phyloP scores from a whole-genome alignment of 805 yeast genomes.

The Barnettozyma botsteinii region DNA sequence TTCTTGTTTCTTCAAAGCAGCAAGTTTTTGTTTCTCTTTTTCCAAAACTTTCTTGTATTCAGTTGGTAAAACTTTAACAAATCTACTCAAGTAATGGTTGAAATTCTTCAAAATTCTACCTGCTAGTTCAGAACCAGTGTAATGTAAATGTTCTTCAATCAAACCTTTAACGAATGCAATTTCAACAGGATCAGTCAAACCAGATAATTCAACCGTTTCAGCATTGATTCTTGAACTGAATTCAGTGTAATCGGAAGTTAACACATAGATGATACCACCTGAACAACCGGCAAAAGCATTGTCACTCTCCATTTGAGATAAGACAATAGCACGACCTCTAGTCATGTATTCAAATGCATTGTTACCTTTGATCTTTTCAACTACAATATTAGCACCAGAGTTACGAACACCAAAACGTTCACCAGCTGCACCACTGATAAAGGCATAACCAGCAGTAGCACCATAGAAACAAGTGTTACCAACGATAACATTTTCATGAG shows the following conservation, averaged over 20 bases:
- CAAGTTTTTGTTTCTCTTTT: slow-evolving; percentile 61
- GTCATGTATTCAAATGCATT: slow-evolving; percentile 99
- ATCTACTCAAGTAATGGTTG: slow-evolving; percentile 80
- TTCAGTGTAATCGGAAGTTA: slow-evolving; percentile 87
- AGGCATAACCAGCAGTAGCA: slow-evolving; percentile 93
- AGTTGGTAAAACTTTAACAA: slow-evolving; percentile 87
- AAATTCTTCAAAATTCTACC: slow-evolving; percentile 77
- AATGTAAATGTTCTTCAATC: slow-evolving; percentile 92
- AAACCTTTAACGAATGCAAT: slow-evolving; percentile 90
- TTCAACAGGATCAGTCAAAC: slow-evolving; percentile 80
- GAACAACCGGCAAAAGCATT: slow-evolving; percentile 94
- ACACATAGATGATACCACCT: slow-evolving; percentile 97
- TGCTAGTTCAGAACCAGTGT: slow-evolving; percentile 90
- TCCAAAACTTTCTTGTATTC: slow-evolving; percentile 90
- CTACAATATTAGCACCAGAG: slow-evolving; percentile 96
- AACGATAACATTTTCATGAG: slow-evolving; percentile 92
- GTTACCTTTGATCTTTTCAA: slow-evolving; percentile 91
- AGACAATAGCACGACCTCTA: slow-evolving; percentile 94
- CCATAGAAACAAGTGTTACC: slow-evolving; percentile 98
- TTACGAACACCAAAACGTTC: slow-evolving; percentile 98
- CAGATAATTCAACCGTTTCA: slow-evolving; percentile 75
- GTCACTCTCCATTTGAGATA: slow-evolving; percentile 87
- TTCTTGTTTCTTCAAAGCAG: slow-evolving; percentile 51
- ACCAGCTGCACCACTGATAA: slow-evolving; percentile 95
- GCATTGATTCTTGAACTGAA: slow-evolving; percentile 72